Evolutionary conservation across 345 rosid species (phyloP).

Genomic region (Populus davidiana): DNA sequence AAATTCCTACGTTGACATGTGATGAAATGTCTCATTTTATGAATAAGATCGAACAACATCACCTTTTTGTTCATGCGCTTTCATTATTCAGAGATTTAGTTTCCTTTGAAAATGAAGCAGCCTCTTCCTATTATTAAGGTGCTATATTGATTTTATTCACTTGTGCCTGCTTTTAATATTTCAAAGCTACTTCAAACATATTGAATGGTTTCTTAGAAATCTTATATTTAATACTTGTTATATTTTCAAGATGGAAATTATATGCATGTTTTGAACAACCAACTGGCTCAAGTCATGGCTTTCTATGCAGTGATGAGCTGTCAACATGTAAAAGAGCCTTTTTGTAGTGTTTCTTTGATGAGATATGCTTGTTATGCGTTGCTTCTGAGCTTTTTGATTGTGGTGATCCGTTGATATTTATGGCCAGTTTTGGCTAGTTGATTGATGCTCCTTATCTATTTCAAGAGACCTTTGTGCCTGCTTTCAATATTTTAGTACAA

Average conservation of each 20-base stretch:
- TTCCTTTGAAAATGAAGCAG: neutral
- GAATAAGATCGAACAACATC: too few species aligned
- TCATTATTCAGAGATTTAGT: neutral
- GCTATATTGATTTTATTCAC: neutral
- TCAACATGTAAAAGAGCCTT: constrained; percentile 44
- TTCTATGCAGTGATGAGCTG: constrained; percentile 44
- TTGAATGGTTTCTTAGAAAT: neutral
- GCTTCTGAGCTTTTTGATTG: neutral
- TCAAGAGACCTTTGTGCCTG: neutral
- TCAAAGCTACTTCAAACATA: neutral
- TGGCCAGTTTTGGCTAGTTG: neutral
- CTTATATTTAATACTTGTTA: too few species aligned
- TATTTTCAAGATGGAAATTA: neutral
- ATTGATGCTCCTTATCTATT: too few species aligned
- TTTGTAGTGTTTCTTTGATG: constrained; percentile 39
- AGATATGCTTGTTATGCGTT: constrained; percentile 39
- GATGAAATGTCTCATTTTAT: too few species aligned
- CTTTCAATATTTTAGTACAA: too few species aligned
- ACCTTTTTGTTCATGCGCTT: neutral
- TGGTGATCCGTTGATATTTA: neutral
- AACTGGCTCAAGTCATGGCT: neutral
- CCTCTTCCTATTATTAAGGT: neutral
- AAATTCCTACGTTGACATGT: too few species aligned
- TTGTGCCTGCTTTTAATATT: neutral
- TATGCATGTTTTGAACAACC: neutral